These are phyloP conservation scores for Fibroporia radiculosa DNA, from an alignment of 768 basidiomycete genomes.

Conservation along the genomic window DNA sequence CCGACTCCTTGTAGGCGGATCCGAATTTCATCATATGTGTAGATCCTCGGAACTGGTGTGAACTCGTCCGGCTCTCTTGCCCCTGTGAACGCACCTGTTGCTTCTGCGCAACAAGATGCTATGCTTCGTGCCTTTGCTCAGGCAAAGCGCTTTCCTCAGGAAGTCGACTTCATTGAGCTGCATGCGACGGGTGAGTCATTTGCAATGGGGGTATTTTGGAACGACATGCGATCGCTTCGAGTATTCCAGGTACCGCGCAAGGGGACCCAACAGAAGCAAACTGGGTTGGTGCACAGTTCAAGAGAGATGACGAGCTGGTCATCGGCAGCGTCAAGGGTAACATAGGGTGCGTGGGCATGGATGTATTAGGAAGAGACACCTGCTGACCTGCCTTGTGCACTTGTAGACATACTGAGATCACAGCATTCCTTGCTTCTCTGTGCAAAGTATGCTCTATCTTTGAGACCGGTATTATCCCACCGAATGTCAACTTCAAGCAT, in stretches of 20 bases:
- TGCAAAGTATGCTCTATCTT: conserved; percentile 36
- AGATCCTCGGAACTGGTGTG: conserved; percentile 35
- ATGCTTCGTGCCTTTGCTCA: conserved; percentile 31
- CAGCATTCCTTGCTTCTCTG: conserved; percentile 37
- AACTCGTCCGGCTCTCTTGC: conserved; percentile 29
- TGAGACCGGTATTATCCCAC: conserved; percentile 28
- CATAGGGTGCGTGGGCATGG: conserved; percentile 34
- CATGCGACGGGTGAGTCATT: conserved; percentile 36
- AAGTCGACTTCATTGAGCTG: conserved; percentile 42
- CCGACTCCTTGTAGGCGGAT: not conserved
- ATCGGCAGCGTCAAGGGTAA: conserved; percentile 42
- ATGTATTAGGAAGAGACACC: conserved; percentile 2
- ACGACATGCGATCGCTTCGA: not conserved
- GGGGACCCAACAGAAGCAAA: conserved; percentile 48
- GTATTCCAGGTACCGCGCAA: conserved; percentile 28
- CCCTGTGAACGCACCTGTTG: conserved; percentile 31
- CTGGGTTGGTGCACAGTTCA: conserved; percentile 33
- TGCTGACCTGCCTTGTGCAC: not conserved
- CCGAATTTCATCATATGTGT: not conserved
- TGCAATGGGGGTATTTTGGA: not conserved
- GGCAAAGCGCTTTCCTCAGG: conserved; percentile 25
- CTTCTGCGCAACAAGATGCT: conserved; percentile 28
- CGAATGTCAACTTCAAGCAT: conserved; percentile 28
- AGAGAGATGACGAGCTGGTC: conserved; percentile 25
- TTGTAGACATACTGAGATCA: conserved; percentile 31